These are phyloP conservation scores for Neocallimastix lanati DNA, from an alignment of 192 early-diverging fungal genomes.

Conservation along the genomic window DNA sequence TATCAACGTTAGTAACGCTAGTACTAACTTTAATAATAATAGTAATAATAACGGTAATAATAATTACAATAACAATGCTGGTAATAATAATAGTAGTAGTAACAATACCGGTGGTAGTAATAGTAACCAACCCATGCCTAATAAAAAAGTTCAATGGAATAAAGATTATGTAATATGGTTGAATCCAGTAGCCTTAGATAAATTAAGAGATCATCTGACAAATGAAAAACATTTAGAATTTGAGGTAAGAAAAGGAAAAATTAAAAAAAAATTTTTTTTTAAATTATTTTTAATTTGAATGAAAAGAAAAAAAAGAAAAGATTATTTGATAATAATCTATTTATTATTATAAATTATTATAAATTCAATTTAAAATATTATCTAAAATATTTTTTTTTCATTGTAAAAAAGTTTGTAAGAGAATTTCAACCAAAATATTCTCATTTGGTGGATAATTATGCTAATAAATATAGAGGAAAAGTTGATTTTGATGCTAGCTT, in stretches of 20 bases:
- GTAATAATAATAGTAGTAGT: not conserved
- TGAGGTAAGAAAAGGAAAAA: slow-evolving; percentile 17
- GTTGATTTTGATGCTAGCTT: slow-evolving; percentile 16
- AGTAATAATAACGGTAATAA: slow-evolving; percentile 3
- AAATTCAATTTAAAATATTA: no score
- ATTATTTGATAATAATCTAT: no score
- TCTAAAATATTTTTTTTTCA: no score
- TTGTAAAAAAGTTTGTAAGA: slow-evolving; percentile 27
- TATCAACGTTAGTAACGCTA: not conserved
- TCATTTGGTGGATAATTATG: slow-evolving; percentile 16
- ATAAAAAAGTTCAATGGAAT: slow-evolving; percentile 23
- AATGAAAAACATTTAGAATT: slow-evolving; percentile 18
- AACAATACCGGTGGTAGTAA: slow-evolving; percentile 6
- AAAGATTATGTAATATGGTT: slow-evolving; percentile 17
- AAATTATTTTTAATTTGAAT: no score
- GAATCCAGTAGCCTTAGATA: slow-evolving; percentile 18
- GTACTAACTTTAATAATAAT: slow-evolving; percentile 1
- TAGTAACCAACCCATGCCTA: not conserved
- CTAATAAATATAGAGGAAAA: slow-evolving; percentile 19
- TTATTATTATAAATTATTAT: no score
- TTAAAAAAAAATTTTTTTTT: no score
- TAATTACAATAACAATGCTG: slow-evolving; percentile 8
- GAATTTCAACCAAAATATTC: slow-evolving; percentile 26
- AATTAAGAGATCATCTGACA: slow-evolving; percentile 19
- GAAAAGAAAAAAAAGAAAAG: no score